These are phyloP conservation scores for Sequoia sempervirens DNA, from an alignment of 75 land plant species.

Conservation along the genomic window DNA sequence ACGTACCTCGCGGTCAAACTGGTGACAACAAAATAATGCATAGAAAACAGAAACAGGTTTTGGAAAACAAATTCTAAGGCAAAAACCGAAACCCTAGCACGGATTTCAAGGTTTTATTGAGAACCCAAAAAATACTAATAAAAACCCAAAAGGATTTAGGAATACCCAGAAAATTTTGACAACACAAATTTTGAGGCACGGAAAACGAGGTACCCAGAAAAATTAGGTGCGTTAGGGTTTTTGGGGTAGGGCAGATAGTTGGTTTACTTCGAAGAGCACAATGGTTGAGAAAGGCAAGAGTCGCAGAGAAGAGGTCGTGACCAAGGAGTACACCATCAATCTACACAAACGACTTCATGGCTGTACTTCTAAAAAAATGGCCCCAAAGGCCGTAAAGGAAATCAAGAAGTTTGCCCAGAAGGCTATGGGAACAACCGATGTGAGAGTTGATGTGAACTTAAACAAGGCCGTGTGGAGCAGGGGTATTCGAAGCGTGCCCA, in stretches of 20 bases:
- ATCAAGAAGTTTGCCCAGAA: slow-evolving; percentile 78
- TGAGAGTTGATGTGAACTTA: slow-evolving; percentile 61
- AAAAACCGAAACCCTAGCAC: too few relatives aligned
- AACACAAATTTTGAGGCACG: too few relatives aligned
- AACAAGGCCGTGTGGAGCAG: slow-evolving; percentile 73
- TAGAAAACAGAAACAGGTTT: too few relatives aligned
- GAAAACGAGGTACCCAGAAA: too few relatives aligned
- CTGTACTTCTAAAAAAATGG: slow-evolving; percentile 81
- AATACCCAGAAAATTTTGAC: too few relatives aligned
- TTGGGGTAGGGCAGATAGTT: background rate
- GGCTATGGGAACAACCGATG: slow-evolving; percentile 71
- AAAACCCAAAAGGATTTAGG: too few relatives aligned
- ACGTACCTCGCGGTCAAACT: too few relatives aligned
- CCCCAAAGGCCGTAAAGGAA: slow-evolving; percentile 69
- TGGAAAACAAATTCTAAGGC: too few relatives aligned
- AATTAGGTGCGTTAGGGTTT: background rate
- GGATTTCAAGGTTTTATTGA: too few relatives aligned
- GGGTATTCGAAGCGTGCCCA: slow-evolving; percentile 64
- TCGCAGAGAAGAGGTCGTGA: slow-evolving; percentile 48
- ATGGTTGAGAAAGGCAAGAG: slow-evolving; percentile 39
- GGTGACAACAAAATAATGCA: too few relatives aligned
- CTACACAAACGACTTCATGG: slow-evolving; percentile 55
- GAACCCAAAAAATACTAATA: too few relatives aligned
- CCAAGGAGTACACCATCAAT: slow-evolving; percentile 52
- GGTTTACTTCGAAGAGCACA: background rate